A percentile compares a stretch with the other conserved stretches of the same genome.
Evolutionary conservation across 805 yeast species (phyloP).

Genomic region (Zygosaccharomyces bailii): DNA sequence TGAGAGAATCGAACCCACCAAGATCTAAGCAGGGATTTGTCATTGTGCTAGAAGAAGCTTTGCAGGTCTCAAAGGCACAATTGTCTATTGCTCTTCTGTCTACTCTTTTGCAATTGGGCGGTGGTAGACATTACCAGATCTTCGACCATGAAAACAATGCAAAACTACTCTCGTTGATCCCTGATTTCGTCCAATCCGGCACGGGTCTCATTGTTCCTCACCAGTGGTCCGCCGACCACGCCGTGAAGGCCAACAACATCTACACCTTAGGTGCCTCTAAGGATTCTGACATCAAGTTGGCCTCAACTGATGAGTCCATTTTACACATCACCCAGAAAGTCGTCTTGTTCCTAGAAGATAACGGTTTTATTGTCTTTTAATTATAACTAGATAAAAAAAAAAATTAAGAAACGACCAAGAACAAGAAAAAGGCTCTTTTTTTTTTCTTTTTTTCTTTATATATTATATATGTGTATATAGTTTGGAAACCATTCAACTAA

Average conservation of each 20-base stretch:
- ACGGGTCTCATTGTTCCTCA: conserved; percentile 76
- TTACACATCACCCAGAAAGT: conserved; percentile 72
- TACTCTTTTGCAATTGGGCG: conserved; percentile 83
- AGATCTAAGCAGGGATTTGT: conserved; percentile 87
- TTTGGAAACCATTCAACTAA: conserved; percentile 1
- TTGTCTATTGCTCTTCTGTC: conserved; percentile 83
- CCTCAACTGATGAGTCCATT: conserved; percentile 52
- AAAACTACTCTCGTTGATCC: conserved; percentile 56
- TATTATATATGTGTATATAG: conserved; percentile 2
- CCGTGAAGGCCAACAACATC: conserved; percentile 33
- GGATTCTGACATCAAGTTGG: conserved; percentile 56
- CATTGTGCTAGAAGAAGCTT: conserved; percentile 57
- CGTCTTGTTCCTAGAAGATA: conserved; percentile 68
- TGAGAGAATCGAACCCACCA: conserved; percentile 92
- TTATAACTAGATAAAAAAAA: not conserved
- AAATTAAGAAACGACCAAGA: too few species aligned
- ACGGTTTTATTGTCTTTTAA: conserved; percentile 69
- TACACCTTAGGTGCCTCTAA: conserved; percentile 47
- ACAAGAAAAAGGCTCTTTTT: too few species aligned
- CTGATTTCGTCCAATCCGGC: conserved; percentile 63
- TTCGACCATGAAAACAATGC: conserved; percentile 60
- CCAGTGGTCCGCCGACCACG: conserved; percentile 15
- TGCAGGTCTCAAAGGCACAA: conserved; percentile 58
- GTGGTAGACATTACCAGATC: conserved; percentile 67
- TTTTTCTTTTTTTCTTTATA: not conserved